Evolutionary conservation across 2,329 filamentous ascomycete species (phyloP).

Genomic region (Aureobasidium sp.): DNA sequence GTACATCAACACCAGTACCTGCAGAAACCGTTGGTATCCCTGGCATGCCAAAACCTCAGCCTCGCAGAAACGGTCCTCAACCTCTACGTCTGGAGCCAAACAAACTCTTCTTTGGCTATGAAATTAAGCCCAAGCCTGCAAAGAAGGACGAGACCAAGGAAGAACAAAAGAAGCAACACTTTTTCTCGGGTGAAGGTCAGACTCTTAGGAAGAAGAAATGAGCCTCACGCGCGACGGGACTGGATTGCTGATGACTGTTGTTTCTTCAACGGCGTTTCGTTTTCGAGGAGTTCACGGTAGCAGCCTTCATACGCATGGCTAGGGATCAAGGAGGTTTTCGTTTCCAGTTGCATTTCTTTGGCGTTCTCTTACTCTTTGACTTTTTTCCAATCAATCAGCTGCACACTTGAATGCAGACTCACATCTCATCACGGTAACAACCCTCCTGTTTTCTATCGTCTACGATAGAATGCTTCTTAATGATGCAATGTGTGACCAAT

Average conservation of each 20-base stretch:
- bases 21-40: conserved; percentile 48
- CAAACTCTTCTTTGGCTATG: conserved; percentile 95
- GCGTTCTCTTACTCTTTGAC: background rate
- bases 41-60: conserved; percentile 26
- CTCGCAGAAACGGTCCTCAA: conserved; percentile 67
- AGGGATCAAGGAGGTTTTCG: background rate
- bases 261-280: background rate
- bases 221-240: background rate
- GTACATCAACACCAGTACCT: conserved; percentile 40
- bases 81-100: conserved; percentile 76
- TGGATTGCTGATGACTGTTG: background rate
- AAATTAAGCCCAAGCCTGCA: conserved; percentile 79
- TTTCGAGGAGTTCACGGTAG: background rate
- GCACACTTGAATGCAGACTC: background rate
- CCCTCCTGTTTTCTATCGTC: background rate
- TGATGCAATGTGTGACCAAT: no score
- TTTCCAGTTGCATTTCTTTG: background rate
- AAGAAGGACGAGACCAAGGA: conserved; percentile 57
- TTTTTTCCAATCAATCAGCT: background rate
- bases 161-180: conserved; percentile 56
- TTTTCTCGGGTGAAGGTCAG: conserved; percentile 61
- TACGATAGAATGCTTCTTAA: no score
- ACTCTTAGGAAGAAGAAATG: conserved; percentile 69
- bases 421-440: background rate
- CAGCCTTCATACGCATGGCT: background rate